These are phyloP conservation scores for Croton laevigatus DNA, from an alignment of 441 rosid species.

Conservation along the genomic window DNA sequence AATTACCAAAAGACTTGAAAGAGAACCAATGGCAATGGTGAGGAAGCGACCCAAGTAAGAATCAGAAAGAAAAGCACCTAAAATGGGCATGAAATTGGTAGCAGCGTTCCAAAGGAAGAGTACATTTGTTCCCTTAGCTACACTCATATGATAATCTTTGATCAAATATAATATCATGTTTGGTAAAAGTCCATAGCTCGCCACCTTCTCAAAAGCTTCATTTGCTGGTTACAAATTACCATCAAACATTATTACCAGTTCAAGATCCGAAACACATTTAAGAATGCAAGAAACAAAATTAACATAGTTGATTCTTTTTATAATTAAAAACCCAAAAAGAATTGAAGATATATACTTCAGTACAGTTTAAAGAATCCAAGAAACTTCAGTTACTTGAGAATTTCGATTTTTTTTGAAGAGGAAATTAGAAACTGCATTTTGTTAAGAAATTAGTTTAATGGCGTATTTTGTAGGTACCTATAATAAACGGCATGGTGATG, in stretches of 20 bases:
- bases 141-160: constrained; percentile 46
- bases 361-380: background rate
- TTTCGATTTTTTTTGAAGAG: background rate
- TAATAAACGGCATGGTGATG: constrained; percentile 79
- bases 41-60: constrained; percentile 75
- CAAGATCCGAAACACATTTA: constrained; percentile 12
- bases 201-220: constrained; percentile 77
- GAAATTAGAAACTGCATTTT: background rate
- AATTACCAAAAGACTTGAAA: constrained; percentile 57
- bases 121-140: constrained; percentile 48
- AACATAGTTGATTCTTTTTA: background rate
- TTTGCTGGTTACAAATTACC: constrained; percentile 43
- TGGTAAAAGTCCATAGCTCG: constrained; percentile 67
- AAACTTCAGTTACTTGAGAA: background rate
- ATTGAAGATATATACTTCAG: background rate
- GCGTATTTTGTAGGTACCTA: constrained; percentile 43
- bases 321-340: background rate
- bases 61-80: constrained; percentile 81
- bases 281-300: background rate
- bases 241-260: background rate
- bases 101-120: constrained; percentile 76
- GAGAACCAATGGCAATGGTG: constrained; percentile 63
- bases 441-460: too few species aligned
- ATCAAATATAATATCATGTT: constrained; percentile 77
- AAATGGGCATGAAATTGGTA: constrained; percentile 58